Base-by-base conservation (phyloP, 345 rosid species). In the Eutrema japonicum region DNA sequence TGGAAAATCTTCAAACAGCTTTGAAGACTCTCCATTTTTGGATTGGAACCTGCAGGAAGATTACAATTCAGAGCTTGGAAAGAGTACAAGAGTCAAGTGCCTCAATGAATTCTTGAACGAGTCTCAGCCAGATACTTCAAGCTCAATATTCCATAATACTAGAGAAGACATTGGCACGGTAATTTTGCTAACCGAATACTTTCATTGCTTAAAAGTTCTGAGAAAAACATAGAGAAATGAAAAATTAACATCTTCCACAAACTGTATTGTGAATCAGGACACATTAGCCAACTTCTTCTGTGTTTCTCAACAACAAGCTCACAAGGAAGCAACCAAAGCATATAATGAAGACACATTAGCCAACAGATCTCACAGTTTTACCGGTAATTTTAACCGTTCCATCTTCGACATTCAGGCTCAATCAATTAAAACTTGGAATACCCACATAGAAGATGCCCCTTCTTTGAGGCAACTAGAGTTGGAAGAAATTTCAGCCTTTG, bases 41-140 rank as follows among this genome's bases (percentile, higher is more conserved):
- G 73, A 83, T 66, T 53, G 71, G 67, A 72, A 68, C 75, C 49
- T 71, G 36, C 64, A 74, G 16, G 38, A 66, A 33, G 68, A 64
- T 63, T 62, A 61, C 47, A 60, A 46, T n/a, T 66, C 26, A 71
- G 69, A 69, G 68, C 49, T 35, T 38, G 77, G 78, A 32, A 77
- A 16, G 12, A 80, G 65, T 47, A 32, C 66, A 70, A 85, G 80
- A 64, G 68, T 41, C 76, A 85, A 72, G 66, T 48, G 81, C 77
- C 82, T 90, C 52, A 78, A 82, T 66, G 92, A 90, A 47, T 75
- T 84, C 76, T 76, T 90, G 77, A 73, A 83, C 77, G 96, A 87
- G 64, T 78, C 83, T 54, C 85, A 82, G 27, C 79, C 84, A 46
- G 89, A 92, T 62, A 78, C 84, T 8, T 57, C 78, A 51, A 68